phyloP scores from a whole-genome alignment of 176 grass and related monocot genomes.

The Oryza brachyantha region DNA sequence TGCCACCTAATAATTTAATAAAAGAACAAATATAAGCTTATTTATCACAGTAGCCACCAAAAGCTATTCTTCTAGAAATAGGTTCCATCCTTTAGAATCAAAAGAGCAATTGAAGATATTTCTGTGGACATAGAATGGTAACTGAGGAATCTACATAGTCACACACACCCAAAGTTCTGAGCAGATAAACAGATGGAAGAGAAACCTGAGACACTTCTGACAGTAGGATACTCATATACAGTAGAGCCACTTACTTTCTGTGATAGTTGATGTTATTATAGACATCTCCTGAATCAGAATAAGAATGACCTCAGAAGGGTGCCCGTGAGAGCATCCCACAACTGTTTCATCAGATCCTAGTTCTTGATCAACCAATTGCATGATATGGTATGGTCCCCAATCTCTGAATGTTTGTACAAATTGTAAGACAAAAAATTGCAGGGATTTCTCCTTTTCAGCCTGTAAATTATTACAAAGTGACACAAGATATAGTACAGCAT shows the following conservation, averaged over 20 bases:
- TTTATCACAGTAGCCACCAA: conserved; percentile 22
- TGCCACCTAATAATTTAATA: conserved; percentile 55
- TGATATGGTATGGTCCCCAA: conserved; percentile 58
- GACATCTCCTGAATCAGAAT: conserved; percentile 89
- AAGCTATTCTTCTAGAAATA: not conserved
- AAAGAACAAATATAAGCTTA: conserved; percentile 32
- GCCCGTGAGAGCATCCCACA: conserved; percentile 71
- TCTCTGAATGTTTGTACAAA: conserved; percentile 89
- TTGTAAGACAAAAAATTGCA: conserved; percentile 74
- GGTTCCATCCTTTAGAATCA: not conserved
- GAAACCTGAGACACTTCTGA: not conserved
- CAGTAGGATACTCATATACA: conserved; percentile 7
- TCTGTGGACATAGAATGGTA: not conserved
- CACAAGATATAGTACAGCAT: conserved; percentile 25
- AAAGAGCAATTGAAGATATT: not conserved
- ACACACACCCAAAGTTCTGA: conserved; percentile 4
- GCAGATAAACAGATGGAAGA: not conserved
- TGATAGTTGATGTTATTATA: conserved; percentile 58
- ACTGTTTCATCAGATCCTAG: conserved; percentile 58
- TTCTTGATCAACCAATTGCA: conserved; percentile 37
- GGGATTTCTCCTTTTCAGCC: conserved; percentile 75
- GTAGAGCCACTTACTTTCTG: conserved; percentile 66
- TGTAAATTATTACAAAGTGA: conserved; percentile 39
- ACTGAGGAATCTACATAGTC: not conserved
- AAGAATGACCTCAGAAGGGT: conserved; percentile 86